Base-by-base conservation (phyloP, 208 protist species). In the Blastocrithidia nonstop region DNA sequence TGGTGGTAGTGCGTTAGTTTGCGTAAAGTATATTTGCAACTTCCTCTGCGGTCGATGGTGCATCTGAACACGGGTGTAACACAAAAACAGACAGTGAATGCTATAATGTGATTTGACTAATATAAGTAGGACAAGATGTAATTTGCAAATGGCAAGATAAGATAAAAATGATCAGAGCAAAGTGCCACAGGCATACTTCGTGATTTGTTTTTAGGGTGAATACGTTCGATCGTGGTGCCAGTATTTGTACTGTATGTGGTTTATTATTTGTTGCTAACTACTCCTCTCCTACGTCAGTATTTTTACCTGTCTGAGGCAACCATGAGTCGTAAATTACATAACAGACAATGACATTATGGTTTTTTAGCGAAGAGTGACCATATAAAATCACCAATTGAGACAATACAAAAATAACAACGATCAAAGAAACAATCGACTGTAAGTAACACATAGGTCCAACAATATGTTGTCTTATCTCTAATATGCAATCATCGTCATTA, bases 291-390 rank as follows among this genome's bases (percentile, higher is more conserved):
- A 71, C 96, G 33, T 97, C 95, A 41, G 97, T 99, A 45, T 99
- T 98, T 56, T 73, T 99, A 19, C 69, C 99, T 3, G n/a, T n/a
- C n/a, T 77, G 98, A 26, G 98, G 98, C 25, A 99, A 99, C 70
- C 97, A 99, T 67, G 98, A 99, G 72, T 98, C 91, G 63, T 67
- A 84, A 5, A 89, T 88, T 15, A 98, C 98, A 43, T 99, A 99
- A n/a, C n/a, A n/a, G n/a, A n/a, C n/a, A n/a, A 57, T 66, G 96
- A 39, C 95, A 99, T 54, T 99, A 99, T 66, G 98, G 98, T 32
- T 99, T 99, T 66, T 97, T 99, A 40, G 94, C 98, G 37, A 97
- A 99, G 68, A 99, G 96, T n/a, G n/a, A n/a, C 64, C 58, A 85
- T 43, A 45, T 66, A 22, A 83, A 89, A 49, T 98, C 80, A 50